Evolutionary conservation across 2,329 filamentous ascomycete genomes (phyloP), one percentile per base, ranked within the genome.

Genomic region (Aspergillus phoenicis): DNA sequence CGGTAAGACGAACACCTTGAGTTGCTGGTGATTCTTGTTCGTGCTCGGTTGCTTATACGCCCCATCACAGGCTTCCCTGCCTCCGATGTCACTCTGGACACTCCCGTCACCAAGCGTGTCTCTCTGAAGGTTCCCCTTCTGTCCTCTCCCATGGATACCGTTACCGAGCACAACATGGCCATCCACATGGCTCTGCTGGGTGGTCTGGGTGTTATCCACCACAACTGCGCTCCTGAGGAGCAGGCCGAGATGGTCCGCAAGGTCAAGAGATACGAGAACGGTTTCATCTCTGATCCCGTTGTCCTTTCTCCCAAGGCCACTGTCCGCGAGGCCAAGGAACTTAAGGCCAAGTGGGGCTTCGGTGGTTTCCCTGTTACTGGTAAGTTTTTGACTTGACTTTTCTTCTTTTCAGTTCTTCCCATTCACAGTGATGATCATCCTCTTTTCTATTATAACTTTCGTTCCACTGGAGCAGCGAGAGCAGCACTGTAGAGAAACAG

Each of bases 191-290:
- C 82, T 41, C 77, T 84, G 52, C 78, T 84, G 48, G 81, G 82
- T 70, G 83, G 83, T 58, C 74, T 84, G 4, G 83, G 95, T 81
- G 93, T 99, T 70, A 96, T 99, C 70, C 95, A 99, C 84, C 95
- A 99, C 87, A 99, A 99, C 84, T 99, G 95, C 86, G 95, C 93
- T n/a, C 87, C 93, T 30, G 92, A 98, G 28, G 91, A 91, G 59
- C 95, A 99, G 83, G 95, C 95, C 68, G 93, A 97, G 83, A 99
- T 99, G 95, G 91, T 99, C 69, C 88, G 92, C 79, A 98, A 97
- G 84, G 95, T 99, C 71, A 99, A 99, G 89, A 87, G 95, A 74
- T 99, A 93, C 80, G 95, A 99, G 83, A 99, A 99, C 82, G 95
- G 95, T 70, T 99, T 99, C 84, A 99, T 99, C 75, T 84, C 92